phyloP scores from a whole-genome alignment of 2,329 filamentous ascomycete genomes.

The Pseudomassariella vexata region DNA sequence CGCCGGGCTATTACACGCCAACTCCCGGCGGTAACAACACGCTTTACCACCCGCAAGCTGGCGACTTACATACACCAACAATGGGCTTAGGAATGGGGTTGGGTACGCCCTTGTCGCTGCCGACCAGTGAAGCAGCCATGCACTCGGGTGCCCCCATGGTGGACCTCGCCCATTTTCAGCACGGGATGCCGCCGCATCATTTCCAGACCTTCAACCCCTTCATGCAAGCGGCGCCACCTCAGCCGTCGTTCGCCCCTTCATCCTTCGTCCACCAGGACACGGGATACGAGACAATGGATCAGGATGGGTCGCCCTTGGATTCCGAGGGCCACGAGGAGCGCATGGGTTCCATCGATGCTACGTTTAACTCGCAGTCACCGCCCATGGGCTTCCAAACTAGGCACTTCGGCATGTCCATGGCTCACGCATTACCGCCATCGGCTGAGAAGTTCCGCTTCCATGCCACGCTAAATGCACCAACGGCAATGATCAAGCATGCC shows the following conservation, averaged over 20 bases:
- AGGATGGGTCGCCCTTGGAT: constrained; percentile 64
- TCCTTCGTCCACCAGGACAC: constrained; percentile 77
- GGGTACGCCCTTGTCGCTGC: constrained; percentile 75
- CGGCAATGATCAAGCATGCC: constrained; percentile 86
- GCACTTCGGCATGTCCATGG: constrained; percentile 40
- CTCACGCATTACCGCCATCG: constrained; percentile 42
- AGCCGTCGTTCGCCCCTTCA: constrained; percentile 65
- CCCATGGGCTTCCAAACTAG: constrained; percentile 52
- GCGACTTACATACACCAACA: constrained; percentile 80
- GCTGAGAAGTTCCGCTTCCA: constrained; percentile 82
- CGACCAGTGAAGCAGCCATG: constrained; percentile 60
- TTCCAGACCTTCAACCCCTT: constrained; percentile 69
- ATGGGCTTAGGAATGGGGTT: constrained; percentile 70
- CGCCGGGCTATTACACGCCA: constrained; percentile 80
- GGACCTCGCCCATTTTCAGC: constrained; percentile 64
- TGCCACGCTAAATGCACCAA: constrained; percentile 85
- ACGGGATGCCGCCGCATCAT: constrained; percentile 48
- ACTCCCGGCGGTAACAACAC: constrained; percentile 77
- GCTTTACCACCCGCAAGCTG: constrained; percentile 75
- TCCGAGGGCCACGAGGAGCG: constrained; percentile 44
- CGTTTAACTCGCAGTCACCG: constrained; percentile 55
- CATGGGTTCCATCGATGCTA: constrained; percentile 52
- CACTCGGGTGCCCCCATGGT: constrained; percentile 54
- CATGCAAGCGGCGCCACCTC: constrained; percentile 50
- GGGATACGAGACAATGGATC: constrained; percentile 73